phyloP scores from a whole-genome alignment of 768 basidiomycete genomes.

The Mycena crocata region DNA sequence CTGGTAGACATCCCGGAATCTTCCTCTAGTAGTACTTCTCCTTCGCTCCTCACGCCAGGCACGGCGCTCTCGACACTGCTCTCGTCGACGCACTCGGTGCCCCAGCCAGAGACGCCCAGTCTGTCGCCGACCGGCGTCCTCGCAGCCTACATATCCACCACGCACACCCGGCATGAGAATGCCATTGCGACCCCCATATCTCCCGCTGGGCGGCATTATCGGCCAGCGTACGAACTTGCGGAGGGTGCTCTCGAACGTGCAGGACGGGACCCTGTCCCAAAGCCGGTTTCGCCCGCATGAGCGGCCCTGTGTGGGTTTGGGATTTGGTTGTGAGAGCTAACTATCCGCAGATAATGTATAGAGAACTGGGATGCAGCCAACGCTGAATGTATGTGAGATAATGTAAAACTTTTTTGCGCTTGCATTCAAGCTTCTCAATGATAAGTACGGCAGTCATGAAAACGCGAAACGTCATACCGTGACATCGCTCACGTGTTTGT shows the following conservation, averaged over 20 bases:
- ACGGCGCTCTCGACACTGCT: constrained; percentile 45
- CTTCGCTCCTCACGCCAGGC: constrained; percentile 43
- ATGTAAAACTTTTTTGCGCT: too few species aligned
- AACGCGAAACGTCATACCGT: too few species aligned
- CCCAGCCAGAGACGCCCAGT: constrained; percentile 22
- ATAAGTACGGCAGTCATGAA: too few species aligned
- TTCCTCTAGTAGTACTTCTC: constrained; percentile 29
- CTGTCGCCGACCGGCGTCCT: constrained; percentile 34
- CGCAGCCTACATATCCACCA: constrained; percentile 33
- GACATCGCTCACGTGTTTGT: too few species aligned
- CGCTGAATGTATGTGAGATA: too few species aligned
- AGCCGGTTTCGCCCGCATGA: constrained; percentile 5
- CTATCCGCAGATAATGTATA: too few species aligned
- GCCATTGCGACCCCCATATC: constrained; percentile 20
- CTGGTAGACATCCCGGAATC: constrained; percentile 43
- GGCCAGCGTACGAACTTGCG: constrained; percentile 83
- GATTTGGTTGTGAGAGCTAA: too few species aligned
- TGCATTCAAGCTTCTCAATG: too few species aligned
- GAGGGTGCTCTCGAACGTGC: constrained; percentile 82
- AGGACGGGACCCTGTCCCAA: constrained; percentile 57
- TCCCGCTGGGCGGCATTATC: constrained; percentile 55
- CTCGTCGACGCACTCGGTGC: constrained; percentile 36
- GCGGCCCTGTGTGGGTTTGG: not conserved
- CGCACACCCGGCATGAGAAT: constrained; percentile 40
- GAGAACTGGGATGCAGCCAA: too few species aligned